Conservation (phyloP, 768 basidiomycete genomes). For the Trametes sanguinea region DNA sequence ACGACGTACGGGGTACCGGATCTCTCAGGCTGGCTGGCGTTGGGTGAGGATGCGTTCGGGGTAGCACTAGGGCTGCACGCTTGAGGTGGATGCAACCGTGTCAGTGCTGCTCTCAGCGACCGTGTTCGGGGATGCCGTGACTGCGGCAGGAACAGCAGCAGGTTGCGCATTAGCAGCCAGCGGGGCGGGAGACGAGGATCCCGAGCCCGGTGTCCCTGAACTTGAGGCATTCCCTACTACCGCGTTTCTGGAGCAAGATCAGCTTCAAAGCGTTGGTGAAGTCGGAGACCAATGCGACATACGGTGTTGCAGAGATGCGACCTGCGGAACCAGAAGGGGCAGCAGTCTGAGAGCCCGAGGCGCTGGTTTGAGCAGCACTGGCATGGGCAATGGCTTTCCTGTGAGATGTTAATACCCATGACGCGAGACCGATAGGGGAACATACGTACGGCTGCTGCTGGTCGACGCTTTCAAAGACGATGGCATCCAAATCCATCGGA, state of each 20-base stretch:
- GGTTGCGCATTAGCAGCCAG: no score
- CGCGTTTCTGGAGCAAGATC: neutral
- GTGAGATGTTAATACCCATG: neutral
- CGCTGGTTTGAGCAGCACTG: constrained; percentile 1
- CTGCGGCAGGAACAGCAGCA: neutral
- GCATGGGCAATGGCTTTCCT: constrained; percentile 1
- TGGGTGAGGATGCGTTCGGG: neutral
- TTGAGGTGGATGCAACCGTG: neutral
- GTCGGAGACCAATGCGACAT: neutral
- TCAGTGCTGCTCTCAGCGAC: neutral
- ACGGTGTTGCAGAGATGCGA: neutral
- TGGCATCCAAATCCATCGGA: constrained; percentile 51
- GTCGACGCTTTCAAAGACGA: constrained; percentile 43
- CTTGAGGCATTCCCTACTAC: no score
- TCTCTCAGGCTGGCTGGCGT: constrained; percentile 3
- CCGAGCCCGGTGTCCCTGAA: no score
- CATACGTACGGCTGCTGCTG: constrained; percentile 42
- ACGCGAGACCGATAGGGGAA: neutral
- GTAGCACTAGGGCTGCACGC: neutral
- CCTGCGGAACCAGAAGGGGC: neutral
- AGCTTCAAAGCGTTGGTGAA: no score
- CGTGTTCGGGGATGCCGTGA: neutral
- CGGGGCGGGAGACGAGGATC: neutral
- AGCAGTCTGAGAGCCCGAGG: neutral
- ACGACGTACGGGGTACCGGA: neutral